Percentiles rank a stretch among this genome's conserved stretches.
phyloP scores from a whole-genome alignment of 768 basidiomycete genomes.

The Arthromyces matolae region DNA sequence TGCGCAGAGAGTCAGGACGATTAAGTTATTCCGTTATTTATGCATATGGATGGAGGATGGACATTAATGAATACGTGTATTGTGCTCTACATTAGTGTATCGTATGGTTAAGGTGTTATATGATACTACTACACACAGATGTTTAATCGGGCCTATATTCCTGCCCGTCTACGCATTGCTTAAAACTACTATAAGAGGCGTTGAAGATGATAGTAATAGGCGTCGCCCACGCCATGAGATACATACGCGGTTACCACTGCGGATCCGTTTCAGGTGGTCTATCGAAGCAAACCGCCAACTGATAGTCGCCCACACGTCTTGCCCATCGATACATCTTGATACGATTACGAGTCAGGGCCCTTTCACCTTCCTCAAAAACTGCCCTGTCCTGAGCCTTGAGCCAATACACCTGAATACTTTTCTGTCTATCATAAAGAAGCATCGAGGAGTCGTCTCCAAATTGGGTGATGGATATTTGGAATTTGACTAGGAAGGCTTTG shows the following conservation, averaged over 20 bases:
- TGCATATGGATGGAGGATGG: not conserved
- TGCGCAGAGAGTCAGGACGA: constrained; percentile 27
- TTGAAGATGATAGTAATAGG: no score
- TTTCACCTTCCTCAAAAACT: constrained; percentile 18
- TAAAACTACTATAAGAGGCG: no score
- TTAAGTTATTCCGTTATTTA: not conserved
- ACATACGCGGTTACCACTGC: constrained; percentile 19
- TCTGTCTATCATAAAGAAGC: constrained; percentile 39
- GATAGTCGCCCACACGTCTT: constrained; percentile 18
- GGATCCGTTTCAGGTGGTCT: constrained; percentile 19
- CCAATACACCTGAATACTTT: constrained; percentile 33
- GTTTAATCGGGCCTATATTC: no score
- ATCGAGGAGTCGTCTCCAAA: constrained; percentile 15
- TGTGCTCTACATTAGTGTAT: no score
- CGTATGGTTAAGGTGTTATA: no score
- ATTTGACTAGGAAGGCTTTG: constrained; percentile 36
- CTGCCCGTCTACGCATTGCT: no score
- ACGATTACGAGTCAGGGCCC: constrained; percentile 10
- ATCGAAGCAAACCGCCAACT: constrained; percentile 24
- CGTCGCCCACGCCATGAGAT: no score
- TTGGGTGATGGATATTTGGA: constrained; percentile 26
- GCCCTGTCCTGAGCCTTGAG: constrained; percentile 16
- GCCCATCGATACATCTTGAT: constrained; percentile 24
- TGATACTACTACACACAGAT: no score
- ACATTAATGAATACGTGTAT: no score